phyloP scores from a whole-genome alignment of 1,284 basidiomycete species.

The Trametes versicolor region DNA sequence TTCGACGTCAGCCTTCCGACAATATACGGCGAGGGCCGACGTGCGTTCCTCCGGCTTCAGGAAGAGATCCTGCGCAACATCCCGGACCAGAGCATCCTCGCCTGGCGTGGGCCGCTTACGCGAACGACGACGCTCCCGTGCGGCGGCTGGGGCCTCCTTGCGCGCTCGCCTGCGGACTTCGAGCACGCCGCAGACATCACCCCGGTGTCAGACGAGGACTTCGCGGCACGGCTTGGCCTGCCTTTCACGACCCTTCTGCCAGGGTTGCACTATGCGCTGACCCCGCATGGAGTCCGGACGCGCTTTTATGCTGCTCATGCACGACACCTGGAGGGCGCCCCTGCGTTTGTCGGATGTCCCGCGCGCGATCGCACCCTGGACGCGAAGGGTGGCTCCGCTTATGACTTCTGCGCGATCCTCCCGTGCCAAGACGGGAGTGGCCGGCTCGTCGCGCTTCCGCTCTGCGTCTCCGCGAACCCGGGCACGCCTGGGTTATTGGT shows the following conservation, averaged over 20 bases:
- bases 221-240: constrained; percentile 7
- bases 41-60: constrained; percentile 19
- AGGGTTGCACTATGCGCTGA: constrained; percentile 4
- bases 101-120: constrained; percentile 9
- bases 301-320: constrained; percentile 9
- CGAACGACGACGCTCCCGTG: background rate
- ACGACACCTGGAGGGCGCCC: background rate
- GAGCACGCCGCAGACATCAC: constrained; percentile 6
- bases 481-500: constrained; percentile 5
- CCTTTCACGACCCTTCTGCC: background rate
- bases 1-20: constrained; percentile 18
- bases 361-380: background rate
- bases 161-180: constrained; percentile 4
- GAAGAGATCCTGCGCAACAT: constrained; percentile 19
- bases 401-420: constrained; percentile 12
- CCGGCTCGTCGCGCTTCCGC: constrained; percentile 10
- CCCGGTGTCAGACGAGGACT: constrained; percentile 10
- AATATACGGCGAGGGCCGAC: constrained; percentile 21
- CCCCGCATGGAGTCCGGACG: constrained; percentile 8
- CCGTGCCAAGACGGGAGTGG: constrained; percentile 4
- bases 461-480: constrained; percentile 1
- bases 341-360: constrained; percentile 10
- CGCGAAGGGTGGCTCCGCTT: background rate
- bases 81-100: constrained; percentile 18
- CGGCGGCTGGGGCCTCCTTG: constrained; percentile 16